Evolutionary conservation across 441 rosid genomes (phyloP).

Genomic region (Pelargonium hybrid): DNA sequence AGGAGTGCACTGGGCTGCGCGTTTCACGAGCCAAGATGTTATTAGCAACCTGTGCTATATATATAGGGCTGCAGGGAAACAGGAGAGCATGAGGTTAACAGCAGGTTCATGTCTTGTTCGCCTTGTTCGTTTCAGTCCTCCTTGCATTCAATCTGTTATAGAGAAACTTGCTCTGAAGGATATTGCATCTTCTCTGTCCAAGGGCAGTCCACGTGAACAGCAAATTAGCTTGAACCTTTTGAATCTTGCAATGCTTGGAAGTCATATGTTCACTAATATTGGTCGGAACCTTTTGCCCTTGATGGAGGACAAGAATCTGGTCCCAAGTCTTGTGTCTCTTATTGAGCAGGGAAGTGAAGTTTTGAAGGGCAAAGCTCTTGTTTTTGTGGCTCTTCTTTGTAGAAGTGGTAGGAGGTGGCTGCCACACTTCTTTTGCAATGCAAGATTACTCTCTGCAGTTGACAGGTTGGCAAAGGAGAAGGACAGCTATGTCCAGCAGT

Average conservation of each 20-base stretch:
- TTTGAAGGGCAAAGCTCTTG: slow-evolving; percentile 68
- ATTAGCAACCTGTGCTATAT: slow-evolving; percentile 78
- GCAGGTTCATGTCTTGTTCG: slow-evolving; percentile 99
- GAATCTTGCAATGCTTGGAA: slow-evolving; percentile 70
- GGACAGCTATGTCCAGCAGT: slow-evolving; percentile 63
- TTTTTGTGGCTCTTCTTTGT: slow-evolving; percentile 77
- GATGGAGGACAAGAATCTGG: slow-evolving; percentile 73
- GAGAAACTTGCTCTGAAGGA: slow-evolving; percentile 81
- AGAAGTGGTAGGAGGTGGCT: slow-evolving; percentile 82
- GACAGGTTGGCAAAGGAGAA: slow-evolving; percentile 88
- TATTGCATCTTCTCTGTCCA: slow-evolving; percentile 58
- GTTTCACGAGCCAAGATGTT: slow-evolving; percentile 85
- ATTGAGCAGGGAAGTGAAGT: slow-evolving; percentile 83
- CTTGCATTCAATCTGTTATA: slow-evolving; percentile 56
- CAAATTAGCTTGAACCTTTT: slow-evolving; percentile 82
- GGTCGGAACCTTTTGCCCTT: slow-evolving; percentile 69
- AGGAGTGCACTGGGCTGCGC: slow-evolving; percentile 76
- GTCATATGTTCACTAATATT: slow-evolving; percentile 55
- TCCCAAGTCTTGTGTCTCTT: slow-evolving; percentile 59
- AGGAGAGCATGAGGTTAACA: slow-evolving; percentile 82
- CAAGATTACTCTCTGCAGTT: slow-evolving; percentile 61
- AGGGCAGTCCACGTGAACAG: slow-evolving; percentile 85
- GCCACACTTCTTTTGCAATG: slow-evolving; percentile 64
- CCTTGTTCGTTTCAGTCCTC: slow-evolving; percentile 72
- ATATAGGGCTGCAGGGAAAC: slow-evolving; percentile 78